Conservation (phyloP, 176 grass and related monocot species). For the Cenchrus fungigraminus region DNA sequence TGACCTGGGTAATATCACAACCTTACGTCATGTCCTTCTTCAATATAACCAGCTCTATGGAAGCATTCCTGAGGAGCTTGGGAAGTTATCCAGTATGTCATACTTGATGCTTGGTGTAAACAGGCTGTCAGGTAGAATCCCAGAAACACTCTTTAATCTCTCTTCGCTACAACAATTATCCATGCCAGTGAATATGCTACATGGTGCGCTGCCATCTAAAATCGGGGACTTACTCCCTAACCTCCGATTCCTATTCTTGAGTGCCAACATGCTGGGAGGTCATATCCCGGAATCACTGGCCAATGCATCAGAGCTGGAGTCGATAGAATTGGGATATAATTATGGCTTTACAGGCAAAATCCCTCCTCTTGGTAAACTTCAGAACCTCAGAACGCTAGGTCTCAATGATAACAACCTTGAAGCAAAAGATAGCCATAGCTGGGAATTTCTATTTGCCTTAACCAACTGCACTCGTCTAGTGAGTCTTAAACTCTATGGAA, state of each 20-base stretch:
- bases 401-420: neutral
- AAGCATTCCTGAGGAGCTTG: neutral
- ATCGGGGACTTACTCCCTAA: neutral
- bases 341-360: neutral
- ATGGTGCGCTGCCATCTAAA: neutral
- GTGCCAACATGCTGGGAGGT: neutral
- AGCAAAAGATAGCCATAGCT: neutral
- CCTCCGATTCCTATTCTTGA: neutral
- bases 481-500: neutral
- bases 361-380: neutral
- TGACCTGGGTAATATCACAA: neutral
- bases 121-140: neutral
- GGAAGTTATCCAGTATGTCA: neutral
- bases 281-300: neutral
- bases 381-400: neutral
- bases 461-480: neutral
- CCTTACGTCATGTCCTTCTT: neutral
- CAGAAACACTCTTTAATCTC: neutral
- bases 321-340: neutral
- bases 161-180: neutral
- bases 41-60: neutral
- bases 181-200: neutral
- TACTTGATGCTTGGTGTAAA: neutral
- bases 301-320: neutral
- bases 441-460: neutral